A percentile compares a stretch with the other conserved stretches of the same genome.
phyloP scores from a whole-genome alignment of 2,329 filamentous ascomycete species.

The Helicocarpus griseus region DNA sequence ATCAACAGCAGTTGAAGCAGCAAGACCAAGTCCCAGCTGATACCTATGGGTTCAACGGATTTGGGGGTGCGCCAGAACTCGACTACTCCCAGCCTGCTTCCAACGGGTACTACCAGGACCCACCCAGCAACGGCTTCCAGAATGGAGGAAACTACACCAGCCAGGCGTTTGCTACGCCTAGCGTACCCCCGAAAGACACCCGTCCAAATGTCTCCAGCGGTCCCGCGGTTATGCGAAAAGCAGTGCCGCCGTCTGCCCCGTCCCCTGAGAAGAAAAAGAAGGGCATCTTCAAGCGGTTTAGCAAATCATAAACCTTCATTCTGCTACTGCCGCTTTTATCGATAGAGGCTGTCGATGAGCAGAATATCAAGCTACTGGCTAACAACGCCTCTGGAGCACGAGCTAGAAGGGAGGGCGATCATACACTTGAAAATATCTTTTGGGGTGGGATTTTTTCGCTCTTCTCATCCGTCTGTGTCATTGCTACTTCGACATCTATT shows the following conservation, averaged over 20 bases:
- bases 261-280: constrained; percentile 64
- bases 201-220: constrained; percentile 7
- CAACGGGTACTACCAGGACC: constrained; percentile 15
- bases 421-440: no score
- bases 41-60: constrained; percentile 54
- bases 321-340: no score
- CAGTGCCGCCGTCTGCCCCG: constrained; percentile 3
- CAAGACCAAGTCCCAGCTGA: constrained; percentile 39
- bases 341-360: not conserved
- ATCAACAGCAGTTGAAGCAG: constrained; percentile 25
- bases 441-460: no score
- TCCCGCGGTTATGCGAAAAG: constrained; percentile 1
- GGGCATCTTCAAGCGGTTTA: constrained; percentile 68
- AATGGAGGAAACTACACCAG: not conserved
- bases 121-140: not conserved
- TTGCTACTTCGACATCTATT: no score
- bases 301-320: no score
- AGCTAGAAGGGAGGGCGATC: no score
- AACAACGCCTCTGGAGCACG: no score
- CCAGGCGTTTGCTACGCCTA: constrained; percentile 11
- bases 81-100: constrained; percentile 15
- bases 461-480: no score
- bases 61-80: constrained; percentile 35
- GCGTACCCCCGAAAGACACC: constrained; percentile 13
- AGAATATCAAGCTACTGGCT: no score